Percentiles rank a stretch among this genome's conserved stretches.
Evolutionary conservation across 2,329 filamentous ascomycete species (phyloP).

Genomic region (Xylariaceae sp.): DNA sequence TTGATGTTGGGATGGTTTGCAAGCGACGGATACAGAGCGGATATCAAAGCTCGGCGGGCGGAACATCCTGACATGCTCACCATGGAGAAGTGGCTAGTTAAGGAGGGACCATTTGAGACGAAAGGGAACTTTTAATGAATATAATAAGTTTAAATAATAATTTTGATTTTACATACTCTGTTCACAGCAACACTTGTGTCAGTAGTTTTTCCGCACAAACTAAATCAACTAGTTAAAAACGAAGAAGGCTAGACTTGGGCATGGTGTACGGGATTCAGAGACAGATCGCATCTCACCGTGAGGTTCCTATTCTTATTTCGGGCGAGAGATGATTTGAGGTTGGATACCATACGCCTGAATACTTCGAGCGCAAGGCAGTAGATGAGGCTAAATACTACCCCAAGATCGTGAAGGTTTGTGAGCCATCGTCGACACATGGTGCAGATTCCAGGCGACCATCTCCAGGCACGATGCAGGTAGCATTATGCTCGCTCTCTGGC

Average conservation of each 20-base stretch:
- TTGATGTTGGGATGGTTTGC: slow-evolving; percentile 43
- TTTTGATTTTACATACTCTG: neutral
- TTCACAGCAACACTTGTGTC: neutral
- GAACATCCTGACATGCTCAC: slow-evolving; percentile 38
- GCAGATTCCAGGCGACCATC: slow-evolving; percentile 38
- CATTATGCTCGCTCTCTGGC: slow-evolving; percentile 47
- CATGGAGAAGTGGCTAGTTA: slow-evolving; percentile 38
- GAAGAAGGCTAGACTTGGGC: too few species aligned
- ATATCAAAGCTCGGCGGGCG: slow-evolving; percentile 33
- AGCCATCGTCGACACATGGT: slow-evolving; percentile 33
- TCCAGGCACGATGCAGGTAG: slow-evolving; percentile 48
- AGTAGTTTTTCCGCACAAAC: neutral
- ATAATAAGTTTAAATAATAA: neutral
- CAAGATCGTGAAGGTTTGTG: slow-evolving; percentile 35
- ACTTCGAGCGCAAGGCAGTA: too few species aligned
- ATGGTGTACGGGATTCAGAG: too few species aligned
- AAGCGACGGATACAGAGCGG: slow-evolving; percentile 38
- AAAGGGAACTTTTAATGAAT: neutral
- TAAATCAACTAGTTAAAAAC: too few species aligned
- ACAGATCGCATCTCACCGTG: too few species aligned
- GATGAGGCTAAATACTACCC: slow-evolving; percentile 7
- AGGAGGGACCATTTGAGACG: slow-evolving; percentile 35
- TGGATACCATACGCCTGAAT: too few species aligned
- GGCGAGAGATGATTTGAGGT: too few species aligned
- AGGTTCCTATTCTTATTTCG: too few species aligned